Base-by-base conservation (phyloP, 768 basidiomycete genomes). In the Termitomyces eurrhizus region DNA sequence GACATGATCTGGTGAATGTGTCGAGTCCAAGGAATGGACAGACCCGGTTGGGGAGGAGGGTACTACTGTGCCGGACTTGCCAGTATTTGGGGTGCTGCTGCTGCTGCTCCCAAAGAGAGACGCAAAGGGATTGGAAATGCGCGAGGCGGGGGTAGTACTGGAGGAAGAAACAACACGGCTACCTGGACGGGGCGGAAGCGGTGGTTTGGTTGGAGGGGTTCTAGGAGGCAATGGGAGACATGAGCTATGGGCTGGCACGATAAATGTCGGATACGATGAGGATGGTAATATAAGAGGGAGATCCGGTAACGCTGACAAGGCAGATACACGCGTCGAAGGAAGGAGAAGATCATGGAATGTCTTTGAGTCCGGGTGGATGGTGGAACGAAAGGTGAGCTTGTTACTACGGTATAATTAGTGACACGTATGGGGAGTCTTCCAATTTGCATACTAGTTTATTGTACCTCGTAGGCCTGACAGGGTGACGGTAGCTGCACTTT, bases 391-490 rank as follows among this genome's bases (percentile, higher is more conserved):
- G 18, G 74, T 77, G 5, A 83, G 65, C 3, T 70, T 76, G 55
- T 77, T 71, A 4, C 79, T 81, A 50, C 33, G 62, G 18, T 52
- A 58, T n/a, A 61, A 37, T 51, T 29, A 61, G 39, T 59, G 21
- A 61, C 7, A 26, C 14, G 35, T 9, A 32, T 51, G 49, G 48
- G 51, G 51, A 45, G 11, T 42, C 4, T n/a, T 53, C 45, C 26
- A 7, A 49, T 26, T 24, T 52, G 75, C 83, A 60, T 73, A 91
- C 88, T 81, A 80, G 50, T 80, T 75, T 14, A 93, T 70, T 4
- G 76, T 79, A 7, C 93, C 95, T 24, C 95, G 78, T 32, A 98
- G 74, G 5, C 95, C 96, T 0, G 93, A 94, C 39, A 95, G 74
- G 0, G 93, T 93, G 4, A 93, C 80, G 13, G 93, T 72, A 36